Base-by-base conservation (phyloP, 805 yeast genomes). In the Candida verbasci region DNA sequence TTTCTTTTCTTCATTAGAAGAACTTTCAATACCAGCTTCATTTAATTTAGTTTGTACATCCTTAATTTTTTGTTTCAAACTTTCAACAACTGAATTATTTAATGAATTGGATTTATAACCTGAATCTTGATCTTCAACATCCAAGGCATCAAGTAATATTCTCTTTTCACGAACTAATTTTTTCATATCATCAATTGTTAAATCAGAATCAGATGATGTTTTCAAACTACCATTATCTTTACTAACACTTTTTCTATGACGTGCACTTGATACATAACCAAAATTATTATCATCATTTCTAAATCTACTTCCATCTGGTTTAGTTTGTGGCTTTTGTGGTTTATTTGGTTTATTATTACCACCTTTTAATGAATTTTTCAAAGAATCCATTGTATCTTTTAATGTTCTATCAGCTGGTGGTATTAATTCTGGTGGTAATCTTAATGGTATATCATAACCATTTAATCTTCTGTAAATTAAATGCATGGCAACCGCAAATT, bases 401-500 rank as follows among this genome's bases (percentile, higher is more conserved):
- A 93, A 63, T 41, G 83, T 71, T 49, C 80, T 78, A 25, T 83
- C 74, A 6, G 95, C 83, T 2, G 95, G 94, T 6, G 98, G 97
- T 21, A 88, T 66, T 45, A 91, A 73, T 53, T 88, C 95, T 2
- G 94, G 87, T 3, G 97, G 97, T 36, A 91, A 71, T 37, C 79
- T 68, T 32, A 70, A 55, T 17, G 98, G 98, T 34, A 93, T 62
- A n/a, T 83, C 86, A 45, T 76, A 78, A 2, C 97, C 97, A 53
- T 88, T 89, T 54, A 91, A 66, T 44, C 91, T 76, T 57, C 96
- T 77, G 62, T 93, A 91, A 29, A 91, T 91, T 41, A 91, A 70
- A 69, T 94, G 97, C 97, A 91, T 93, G 22, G 97, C 97, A 24
- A 93, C 88, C 0, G 96, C 83, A 65, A 91, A 93, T 58, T 87